A percentile compares a stretch with the other conserved stretches of the same genome.
phyloP scores from a whole-genome alignment of 2,329 filamentous ascomycete genomes.

The Cytospora piceicola region DNA sequence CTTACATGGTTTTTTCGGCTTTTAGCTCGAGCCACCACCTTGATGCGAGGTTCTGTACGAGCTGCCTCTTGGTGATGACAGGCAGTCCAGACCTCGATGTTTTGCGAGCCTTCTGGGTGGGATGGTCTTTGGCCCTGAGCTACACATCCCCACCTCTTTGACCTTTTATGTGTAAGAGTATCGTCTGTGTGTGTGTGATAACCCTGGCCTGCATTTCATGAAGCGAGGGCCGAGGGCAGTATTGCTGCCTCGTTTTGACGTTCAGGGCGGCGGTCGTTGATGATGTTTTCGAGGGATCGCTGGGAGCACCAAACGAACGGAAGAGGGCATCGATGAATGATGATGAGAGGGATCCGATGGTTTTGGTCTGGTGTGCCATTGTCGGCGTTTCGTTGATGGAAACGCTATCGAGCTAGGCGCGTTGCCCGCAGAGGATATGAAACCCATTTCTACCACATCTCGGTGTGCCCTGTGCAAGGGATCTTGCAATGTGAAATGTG shows the following conservation, averaged over 20 bases:
- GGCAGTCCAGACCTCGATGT: background rate
- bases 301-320: background rate
- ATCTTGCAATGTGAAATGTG: background rate
- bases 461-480: background rate
- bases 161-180: background rate
- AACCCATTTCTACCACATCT: background rate
- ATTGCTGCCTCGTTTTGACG: background rate
- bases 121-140: background rate
- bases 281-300: background rate
- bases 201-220: background rate
- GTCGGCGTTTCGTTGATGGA: background rate
- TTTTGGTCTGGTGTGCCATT: background rate
- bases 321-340: background rate
- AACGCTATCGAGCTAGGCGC: background rate
- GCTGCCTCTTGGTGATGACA: background rate
- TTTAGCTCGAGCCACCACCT: background rate
- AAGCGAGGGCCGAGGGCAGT: background rate
- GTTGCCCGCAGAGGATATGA: background rate
- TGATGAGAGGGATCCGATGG: background rate
- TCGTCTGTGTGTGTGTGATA: background rate
- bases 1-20: background rate
- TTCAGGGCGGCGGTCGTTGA: background rate
- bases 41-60: background rate
- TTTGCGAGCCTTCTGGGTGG: background rate
- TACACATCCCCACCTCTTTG: background rate